Conservation (phyloP, 495 filamentous ascomycete genomes). For the Filosporella fistucella region DNA sequence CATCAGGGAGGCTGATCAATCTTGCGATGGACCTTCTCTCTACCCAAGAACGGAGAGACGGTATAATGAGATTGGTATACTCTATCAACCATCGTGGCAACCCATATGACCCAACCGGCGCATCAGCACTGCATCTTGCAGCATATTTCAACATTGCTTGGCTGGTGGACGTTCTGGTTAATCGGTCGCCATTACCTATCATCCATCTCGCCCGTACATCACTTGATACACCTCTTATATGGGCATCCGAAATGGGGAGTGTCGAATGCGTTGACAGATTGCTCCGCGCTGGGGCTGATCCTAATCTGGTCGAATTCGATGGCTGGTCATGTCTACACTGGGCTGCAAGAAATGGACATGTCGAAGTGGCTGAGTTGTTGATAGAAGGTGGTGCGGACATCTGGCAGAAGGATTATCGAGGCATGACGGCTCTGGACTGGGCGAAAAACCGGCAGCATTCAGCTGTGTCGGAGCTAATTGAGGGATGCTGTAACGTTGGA, state of each 20-base stretch:
- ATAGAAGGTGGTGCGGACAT: constrained; percentile 1
- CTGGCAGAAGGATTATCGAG: not conserved
- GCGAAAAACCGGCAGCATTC: too few species aligned
- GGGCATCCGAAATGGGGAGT: constrained; percentile 11
- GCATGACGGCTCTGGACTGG: not conserved
- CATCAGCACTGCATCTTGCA: constrained; percentile 4
- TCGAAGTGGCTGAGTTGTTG: not conserved
- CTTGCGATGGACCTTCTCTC: not conserved
- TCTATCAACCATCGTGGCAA: not conserved
- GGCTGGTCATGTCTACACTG: constrained; percentile 10
- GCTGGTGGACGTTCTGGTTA: too few species aligned
- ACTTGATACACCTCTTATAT: constrained; percentile 8
- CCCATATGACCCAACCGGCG: not conserved
- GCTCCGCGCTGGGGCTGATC: constrained; percentile 4
- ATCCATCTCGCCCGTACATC: too few species aligned
- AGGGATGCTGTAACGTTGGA: too few species aligned
- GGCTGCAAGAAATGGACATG: constrained; percentile 10
- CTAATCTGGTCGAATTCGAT: constrained; percentile 2
- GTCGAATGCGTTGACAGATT: not conserved
- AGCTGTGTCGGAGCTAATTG: too few species aligned
- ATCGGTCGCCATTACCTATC: too few species aligned
- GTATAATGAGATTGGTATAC: constrained; percentile 9
- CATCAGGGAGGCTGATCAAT: not conserved
- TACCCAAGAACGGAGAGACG: not conserved
- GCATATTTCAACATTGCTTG: constrained; percentile 13